Percentiles rank a stretch among this genome's conserved stretches.
phyloP scores from a whole-genome alignment of 805 yeast species.

The Ogataea paradorogensis region DNA sequence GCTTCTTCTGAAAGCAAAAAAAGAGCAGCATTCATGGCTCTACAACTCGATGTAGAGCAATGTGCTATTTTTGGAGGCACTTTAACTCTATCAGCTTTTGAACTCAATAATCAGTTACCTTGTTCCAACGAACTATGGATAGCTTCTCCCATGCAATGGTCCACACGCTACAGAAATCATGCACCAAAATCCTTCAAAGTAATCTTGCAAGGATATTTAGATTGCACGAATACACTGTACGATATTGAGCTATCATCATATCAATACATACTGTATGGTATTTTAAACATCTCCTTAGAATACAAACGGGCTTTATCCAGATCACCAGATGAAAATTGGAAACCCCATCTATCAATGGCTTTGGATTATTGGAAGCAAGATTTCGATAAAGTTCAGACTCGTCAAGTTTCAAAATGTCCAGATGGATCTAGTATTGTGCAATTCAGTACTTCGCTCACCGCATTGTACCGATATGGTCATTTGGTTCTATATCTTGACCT shows the following conservation, averaged over 20 bases:
- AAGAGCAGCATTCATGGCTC: conserved; percentile 13
- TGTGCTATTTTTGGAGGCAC: conserved; percentile 14
- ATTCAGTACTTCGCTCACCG: conserved; percentile 7
- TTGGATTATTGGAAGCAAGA: conserved; percentile 17
- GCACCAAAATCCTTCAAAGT: conserved; percentile 1
- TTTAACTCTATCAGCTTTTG: conserved; percentile 13
- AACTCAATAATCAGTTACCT: conserved; percentile 12
- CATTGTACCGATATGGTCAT: conserved; percentile 13
- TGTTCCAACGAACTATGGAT: conserved; percentile 13
- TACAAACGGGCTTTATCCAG: conserved; percentile 4
- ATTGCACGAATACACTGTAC: conserved; percentile 2
- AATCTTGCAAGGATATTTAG: conserved; percentile 7
- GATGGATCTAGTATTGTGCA: not conserved
- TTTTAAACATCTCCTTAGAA: conserved; percentile 15
- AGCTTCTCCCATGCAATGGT: conserved; percentile 6
- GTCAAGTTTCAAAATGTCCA: too few species aligned
- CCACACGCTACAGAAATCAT: conserved; percentile 1
- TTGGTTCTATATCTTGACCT: conserved; percentile 9
- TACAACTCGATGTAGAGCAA: conserved; percentile 16
- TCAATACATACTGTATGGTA: conserved; percentile 14
- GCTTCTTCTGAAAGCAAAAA: conserved; percentile 12
- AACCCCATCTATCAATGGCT: conserved; percentile 6
- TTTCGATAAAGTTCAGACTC: conserved; percentile 5
- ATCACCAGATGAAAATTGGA: conserved; percentile 13
- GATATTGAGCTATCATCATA: conserved; percentile 5